Evolutionary conservation across 2,329 filamentous ascomycete species (phyloP).

Genomic region (Aspergillus sp.): DNA sequence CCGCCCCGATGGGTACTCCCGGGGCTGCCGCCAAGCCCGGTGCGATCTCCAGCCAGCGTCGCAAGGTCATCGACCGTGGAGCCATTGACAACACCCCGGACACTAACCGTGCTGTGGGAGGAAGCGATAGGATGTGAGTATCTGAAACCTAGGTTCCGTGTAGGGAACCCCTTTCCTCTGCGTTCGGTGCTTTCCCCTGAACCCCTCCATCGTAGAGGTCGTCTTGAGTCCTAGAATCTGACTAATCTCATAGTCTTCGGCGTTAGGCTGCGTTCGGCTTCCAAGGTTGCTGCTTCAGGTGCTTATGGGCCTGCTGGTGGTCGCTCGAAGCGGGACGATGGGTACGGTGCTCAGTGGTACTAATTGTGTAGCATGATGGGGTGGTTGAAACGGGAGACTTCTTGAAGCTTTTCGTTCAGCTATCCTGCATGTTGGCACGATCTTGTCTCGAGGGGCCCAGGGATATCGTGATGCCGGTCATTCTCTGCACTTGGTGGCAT

Average conservation of each 20-base stretch:
- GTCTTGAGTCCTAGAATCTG: constrained; percentile 66
- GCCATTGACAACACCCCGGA: constrained; percentile 68
- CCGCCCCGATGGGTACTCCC: constrained; percentile 51
- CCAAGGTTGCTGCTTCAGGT: constrained; percentile 63
- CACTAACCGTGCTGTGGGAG: constrained; percentile 71
- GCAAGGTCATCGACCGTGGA: constrained; percentile 77
- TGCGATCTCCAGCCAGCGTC: constrained; percentile 72
- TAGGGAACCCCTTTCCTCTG: constrained; percentile 77
- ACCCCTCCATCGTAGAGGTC: constrained; percentile 58
- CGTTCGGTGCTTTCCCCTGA: constrained; percentile 70
- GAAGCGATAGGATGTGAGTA: constrained; percentile 96
- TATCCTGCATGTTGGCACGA: constrained; percentile 27
- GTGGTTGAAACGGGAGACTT: constrained; percentile 20
- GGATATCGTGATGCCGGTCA: constrained; percentile 27
- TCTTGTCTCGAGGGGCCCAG: constrained; percentile 29
- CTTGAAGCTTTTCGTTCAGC: constrained; percentile 17
- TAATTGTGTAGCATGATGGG: constrained; percentile 36
- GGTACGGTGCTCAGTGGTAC: constrained; percentile 50
- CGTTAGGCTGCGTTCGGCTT: constrained; percentile 84
- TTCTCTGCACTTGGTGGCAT: constrained; percentile 29
- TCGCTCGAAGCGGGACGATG: constrained; percentile 55
- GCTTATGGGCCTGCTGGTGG: constrained; percentile 46
- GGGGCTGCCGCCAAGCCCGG: constrained; percentile 67
- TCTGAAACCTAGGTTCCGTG: constrained; percentile 71
- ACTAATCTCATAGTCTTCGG: constrained; percentile 80